These are phyloP conservation scores for Entrophospora sp. DNA, from an alignment of 192 early-diverging fungal species.

Conservation along the genomic window DNA sequence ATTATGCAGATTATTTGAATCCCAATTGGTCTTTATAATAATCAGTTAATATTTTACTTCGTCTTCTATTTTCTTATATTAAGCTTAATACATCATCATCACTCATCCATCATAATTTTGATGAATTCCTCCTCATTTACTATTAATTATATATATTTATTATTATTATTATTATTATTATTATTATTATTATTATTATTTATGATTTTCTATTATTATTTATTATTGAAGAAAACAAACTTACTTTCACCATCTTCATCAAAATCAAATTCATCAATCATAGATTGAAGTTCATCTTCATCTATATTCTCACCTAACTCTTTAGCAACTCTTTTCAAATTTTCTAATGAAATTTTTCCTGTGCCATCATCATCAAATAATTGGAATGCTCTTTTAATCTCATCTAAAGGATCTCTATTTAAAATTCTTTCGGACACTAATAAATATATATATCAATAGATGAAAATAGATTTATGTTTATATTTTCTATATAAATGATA, in stretches of 20 bases:
- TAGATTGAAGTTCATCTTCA: constrained; percentile 76
- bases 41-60: no score
- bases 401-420: constrained; percentile 69
- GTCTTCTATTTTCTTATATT: no score
- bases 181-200: constrained; percentile 41
- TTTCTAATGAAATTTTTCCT: constrained; percentile 57
- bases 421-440: constrained; percentile 49
- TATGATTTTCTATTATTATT: not conserved
- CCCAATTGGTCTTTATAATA: no score
- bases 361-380: constrained; percentile 63
- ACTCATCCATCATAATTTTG: constrained; percentile 63
- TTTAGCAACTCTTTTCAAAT: constrained; percentile 63
- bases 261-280: constrained; percentile 87
- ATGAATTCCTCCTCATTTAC: constrained; percentile 81
- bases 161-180: not conserved
- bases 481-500: no score
- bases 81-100: no score
- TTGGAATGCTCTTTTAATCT: constrained; percentile 74
- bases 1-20: no score
- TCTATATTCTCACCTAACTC: constrained; percentile 75
- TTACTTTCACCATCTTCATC: constrained; percentile 77
- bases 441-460: no score
- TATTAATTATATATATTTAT: constrained; percentile 23
- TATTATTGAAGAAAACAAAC: not conserved
- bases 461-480: no score